Percentiles rank a stretch among this genome's conserved stretches.
phyloP scores from a whole-genome alignment of 2,329 filamentous ascomycete species.

The Neonectria ditissima region DNA sequence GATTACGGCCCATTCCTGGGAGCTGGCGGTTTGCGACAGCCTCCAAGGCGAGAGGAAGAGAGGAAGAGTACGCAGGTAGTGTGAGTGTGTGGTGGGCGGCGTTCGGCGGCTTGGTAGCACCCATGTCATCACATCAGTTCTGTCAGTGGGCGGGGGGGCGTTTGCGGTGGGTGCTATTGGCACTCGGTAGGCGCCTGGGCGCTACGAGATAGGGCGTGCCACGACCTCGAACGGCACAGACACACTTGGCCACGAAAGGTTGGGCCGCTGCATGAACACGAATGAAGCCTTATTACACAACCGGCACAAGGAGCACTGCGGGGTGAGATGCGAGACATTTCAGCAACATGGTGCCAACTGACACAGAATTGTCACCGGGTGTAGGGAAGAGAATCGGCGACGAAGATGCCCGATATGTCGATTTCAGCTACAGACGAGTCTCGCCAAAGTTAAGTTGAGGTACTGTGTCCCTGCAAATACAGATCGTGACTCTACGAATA shows the following conservation, averaged over 20 bases:
- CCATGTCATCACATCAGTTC: conserved; percentile 31
- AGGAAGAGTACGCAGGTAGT: conserved; percentile 18
- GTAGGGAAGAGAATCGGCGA: neutral
- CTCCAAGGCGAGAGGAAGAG: conserved; percentile 24
- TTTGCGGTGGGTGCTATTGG: conserved; percentile 20
- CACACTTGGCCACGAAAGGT: conserved; percentile 8
- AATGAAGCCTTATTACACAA: conserved; percentile 18
- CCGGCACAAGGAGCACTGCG: conserved; percentile 9
- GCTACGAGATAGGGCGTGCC: conserved; percentile 21
- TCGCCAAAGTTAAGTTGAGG: neutral
- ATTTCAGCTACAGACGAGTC: neutral
- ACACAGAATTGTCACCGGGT: neutral
- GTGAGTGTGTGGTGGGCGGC: conserved; percentile 18
- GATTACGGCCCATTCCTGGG: conserved; percentile 32
- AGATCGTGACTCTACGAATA: conserved; percentile 11
- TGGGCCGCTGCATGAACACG: conserved; percentile 22
- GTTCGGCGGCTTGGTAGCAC: conserved; percentile 30
- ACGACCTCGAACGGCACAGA: neutral
- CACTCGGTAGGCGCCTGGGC: conserved; percentile 18
- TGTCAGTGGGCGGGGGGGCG: conserved; percentile 38
- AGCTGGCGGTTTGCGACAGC: conserved; percentile 19
- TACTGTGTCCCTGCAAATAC: neutral
- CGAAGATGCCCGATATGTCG: neutral
- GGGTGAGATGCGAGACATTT: conserved; percentile 20
- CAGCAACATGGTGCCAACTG: neutral